Conservation (phyloP, 2,329 filamentous ascomycete genomes). For the Cladosporium sp. region DNA sequence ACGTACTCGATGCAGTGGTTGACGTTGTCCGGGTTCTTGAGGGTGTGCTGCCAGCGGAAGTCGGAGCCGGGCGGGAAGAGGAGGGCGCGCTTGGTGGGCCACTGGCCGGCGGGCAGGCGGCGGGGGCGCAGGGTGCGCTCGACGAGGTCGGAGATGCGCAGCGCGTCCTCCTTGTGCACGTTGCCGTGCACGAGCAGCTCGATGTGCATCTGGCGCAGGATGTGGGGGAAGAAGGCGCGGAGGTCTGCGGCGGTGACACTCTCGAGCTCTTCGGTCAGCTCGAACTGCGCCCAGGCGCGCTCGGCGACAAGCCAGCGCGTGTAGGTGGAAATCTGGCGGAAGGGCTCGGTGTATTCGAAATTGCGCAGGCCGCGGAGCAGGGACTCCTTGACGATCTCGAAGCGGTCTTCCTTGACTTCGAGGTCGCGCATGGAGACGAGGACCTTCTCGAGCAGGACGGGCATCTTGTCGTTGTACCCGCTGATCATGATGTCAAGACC, state of each 20-base stretch:
- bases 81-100: slow-evolving; percentile 70
- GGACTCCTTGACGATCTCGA: slow-evolving; percentile 85
- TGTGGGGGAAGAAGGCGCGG: slow-evolving; percentile 68
- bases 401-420: slow-evolving; percentile 77
- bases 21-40: slow-evolving; percentile 83
- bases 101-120: slow-evolving; percentile 67
- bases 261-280: slow-evolving; percentile 70
- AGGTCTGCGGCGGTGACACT: slow-evolving; percentile 69
- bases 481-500: slow-evolving; percentile 73
- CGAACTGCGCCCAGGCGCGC: slow-evolving; percentile 70
- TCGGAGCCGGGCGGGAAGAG: slow-evolving; percentile 74
- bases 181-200: slow-evolving; percentile 89
- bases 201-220: slow-evolving; percentile 77
- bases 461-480: slow-evolving; percentile 95
- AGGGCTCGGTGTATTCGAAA: slow-evolving; percentile 81
- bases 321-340: slow-evolving; percentile 79
- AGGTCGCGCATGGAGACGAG: slow-evolving; percentile 77
- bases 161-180: slow-evolving; percentile 84
- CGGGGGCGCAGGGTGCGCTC: slow-evolving; percentile 71
- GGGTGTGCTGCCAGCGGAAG: slow-evolving; percentile 70
- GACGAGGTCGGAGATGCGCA: slow-evolving; percentile 76
- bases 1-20: slow-evolving; percentile 49
- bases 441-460: slow-evolving; percentile 84
- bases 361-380: slow-evolving; percentile 72
- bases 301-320: slow-evolving; percentile 74